Evolutionary conservation across 202 grass and related monocot species (phyloP).

Genomic region (Elaeis oleifera): DNA sequence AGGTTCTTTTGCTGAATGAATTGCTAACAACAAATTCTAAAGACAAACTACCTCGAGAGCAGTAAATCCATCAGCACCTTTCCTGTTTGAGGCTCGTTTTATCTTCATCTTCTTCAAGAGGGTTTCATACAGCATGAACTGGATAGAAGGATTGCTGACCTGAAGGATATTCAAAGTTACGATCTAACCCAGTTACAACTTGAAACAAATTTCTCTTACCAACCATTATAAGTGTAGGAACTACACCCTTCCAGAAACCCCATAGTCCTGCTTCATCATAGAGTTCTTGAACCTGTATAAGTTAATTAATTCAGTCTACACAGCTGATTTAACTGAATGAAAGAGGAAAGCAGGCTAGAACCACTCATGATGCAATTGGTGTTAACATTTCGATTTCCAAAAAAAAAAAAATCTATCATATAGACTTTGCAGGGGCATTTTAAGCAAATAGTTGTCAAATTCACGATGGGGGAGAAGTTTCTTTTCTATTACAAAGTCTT

Average conservation of each 20-base stretch:
- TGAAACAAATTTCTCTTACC: constrained; percentile 10
- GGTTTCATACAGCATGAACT: constrained; percentile 97
- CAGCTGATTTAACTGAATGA: neutral
- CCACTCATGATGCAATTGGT: too few relatives aligned
- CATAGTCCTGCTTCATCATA: constrained; percentile 78
- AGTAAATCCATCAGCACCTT: constrained; percentile 76
- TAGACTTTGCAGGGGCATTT: too few relatives aligned
- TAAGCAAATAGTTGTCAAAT: too few relatives aligned
- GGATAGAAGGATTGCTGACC: constrained; percentile 94
- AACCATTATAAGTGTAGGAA: constrained; percentile 95
- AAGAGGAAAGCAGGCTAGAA: too few relatives aligned
- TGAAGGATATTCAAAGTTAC: constrained; percentile 26
- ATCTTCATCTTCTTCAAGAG: constrained; percentile 86
- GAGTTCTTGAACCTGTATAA: constrained; percentile 74
- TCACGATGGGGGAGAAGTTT: too few relatives aligned
- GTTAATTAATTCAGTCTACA: constrained; percentile 18
- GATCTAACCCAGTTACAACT: constrained; percentile 13
- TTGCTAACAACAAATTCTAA: neutral
- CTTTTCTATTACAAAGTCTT: too few relatives aligned
- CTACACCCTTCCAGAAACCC: constrained; percentile 93
- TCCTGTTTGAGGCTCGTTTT: constrained; percentile 56
- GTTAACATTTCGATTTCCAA: too few relatives aligned
- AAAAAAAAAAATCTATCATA: too few relatives aligned
- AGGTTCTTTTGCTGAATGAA: too few relatives aligned
- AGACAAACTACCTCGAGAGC: constrained; percentile 61